Evolutionary conservation across 345 rosid genomes (phyloP).

Genomic region (Crucihimalaya himalaica): DNA sequence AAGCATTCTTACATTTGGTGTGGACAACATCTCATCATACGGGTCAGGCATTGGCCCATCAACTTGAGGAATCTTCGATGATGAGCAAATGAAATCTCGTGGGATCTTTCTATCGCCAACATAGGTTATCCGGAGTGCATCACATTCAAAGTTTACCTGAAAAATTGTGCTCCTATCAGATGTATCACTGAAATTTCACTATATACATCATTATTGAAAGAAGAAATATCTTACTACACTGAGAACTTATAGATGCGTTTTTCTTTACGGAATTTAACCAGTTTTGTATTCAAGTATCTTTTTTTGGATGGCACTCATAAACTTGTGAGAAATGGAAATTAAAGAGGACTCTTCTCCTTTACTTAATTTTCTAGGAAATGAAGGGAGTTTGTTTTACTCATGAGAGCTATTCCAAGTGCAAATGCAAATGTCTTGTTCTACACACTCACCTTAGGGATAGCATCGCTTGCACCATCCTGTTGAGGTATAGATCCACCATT

Average conservation of each 20-base stretch:
- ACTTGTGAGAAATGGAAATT: not conserved
- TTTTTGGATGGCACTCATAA: not conserved
- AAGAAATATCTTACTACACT: not conserved
- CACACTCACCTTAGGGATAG: slow-evolving; percentile 48
- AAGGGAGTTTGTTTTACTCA: slow-evolving; percentile 3
- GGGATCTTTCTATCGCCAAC: slow-evolving; percentile 12
- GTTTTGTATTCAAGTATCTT: not conserved
- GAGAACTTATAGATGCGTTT: not conserved
- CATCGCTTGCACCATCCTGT: slow-evolving; percentile 92
- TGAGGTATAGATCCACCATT: slow-evolving; percentile 94
- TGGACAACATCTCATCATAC: slow-evolving; percentile 83
- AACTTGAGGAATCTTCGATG: slow-evolving; percentile 71
- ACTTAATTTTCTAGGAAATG: not conserved
- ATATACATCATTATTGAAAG: not conserved
- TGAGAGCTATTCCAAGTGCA: not conserved
- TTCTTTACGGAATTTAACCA: not conserved
- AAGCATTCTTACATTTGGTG: slow-evolving; percentile 80
- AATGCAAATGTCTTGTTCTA: slow-evolving; percentile 31
- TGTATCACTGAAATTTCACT: not conserved
- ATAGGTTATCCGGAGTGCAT: slow-evolving; percentile 5
- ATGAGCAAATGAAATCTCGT: slow-evolving; percentile 32
- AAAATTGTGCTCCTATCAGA: not conserved
- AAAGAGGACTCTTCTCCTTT: not conserved
- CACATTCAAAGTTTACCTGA: slow-evolving; percentile 27
- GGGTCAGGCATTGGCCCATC: slow-evolving; percentile 98